Base-by-base conservation (phyloP, 164 flowering plant genomes). In the Chimonanthus praecox region DNA sequence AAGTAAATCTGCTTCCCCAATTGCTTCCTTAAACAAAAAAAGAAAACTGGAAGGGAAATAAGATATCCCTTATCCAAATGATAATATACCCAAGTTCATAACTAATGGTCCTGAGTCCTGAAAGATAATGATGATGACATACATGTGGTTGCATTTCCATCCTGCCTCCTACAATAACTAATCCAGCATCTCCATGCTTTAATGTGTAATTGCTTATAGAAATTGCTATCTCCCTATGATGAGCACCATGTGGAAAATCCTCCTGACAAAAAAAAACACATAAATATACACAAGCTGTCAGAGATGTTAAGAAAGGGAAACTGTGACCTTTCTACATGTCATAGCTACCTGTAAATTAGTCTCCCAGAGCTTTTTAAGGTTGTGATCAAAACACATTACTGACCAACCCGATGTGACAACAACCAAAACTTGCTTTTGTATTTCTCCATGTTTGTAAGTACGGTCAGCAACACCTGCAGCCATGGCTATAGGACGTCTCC, bases 351-450 rank as follows among this genome's bases (percentile, higher is more conserved):
- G 98, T 82, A 93, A 75, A 80, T 87, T 89, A 18, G 72, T 74
- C 76, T 95, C 98, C 98, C 99, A 95, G 5, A 95, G 85, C 84
- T 95, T 95, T 69, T 86, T 85, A 67, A 93, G 92, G 82, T 95
- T 95, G 83, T 90, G 97, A 83, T 95, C 98, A 76, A 93, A 95
- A 75, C 99, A 95, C 97, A 93, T 88, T 4, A 93, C 92, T 9
- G 88, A 88, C 99, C 99, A 95, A 10, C 91, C 98, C 3, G 99
- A 89, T 45, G 99, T 93, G 62, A 95, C 95, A 76, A 93, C 99
- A 61, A 95, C 98, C 72, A 95, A 75, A 71, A 95, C 97, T 82
- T 93, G 97, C 85, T 92, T 95, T 49, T 72, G 86, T 20, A 84
- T 82, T 72, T 87, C 89, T 49, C 94, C 94, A 1, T 64, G 83